These are phyloP conservation scores for Magnolia officinalis DNA, from an alignment of 164 flowering plant genomes.

Conservation along the genomic window DNA sequence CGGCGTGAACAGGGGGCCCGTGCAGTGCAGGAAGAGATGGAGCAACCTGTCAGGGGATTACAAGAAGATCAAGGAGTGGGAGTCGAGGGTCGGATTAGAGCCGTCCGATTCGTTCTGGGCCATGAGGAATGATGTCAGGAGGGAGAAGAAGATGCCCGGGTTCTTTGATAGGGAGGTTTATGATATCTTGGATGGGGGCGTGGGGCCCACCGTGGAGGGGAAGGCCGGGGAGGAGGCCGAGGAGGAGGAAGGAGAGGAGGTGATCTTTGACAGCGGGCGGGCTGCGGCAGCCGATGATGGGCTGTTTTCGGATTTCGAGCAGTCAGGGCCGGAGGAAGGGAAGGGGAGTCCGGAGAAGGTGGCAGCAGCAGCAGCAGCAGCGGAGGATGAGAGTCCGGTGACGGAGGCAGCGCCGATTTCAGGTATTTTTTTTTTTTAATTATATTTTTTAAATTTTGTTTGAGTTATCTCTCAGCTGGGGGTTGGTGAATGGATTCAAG, in stretches of 20 bases:
- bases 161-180: conserved; percentile 84
- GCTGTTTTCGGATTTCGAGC: conserved; percentile 62
- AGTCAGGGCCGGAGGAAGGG: conserved; percentile 29
- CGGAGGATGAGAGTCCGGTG: not conserved
- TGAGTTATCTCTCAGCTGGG: not conserved
- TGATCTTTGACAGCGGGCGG: conserved; percentile 58
- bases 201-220: not conserved
- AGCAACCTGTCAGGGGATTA: conserved; percentile 90
- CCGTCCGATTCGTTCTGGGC: conserved; percentile 69
- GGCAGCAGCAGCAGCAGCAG: not conserved
- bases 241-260: conserved; percentile 21
- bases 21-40: conserved; percentile 96
- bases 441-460: not conserved
- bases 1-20: conserved; percentile 86
- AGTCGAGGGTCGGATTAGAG: conserved; percentile 27
- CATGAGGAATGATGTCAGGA: conserved; percentile 79
- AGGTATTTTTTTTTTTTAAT: conserved; percentile 20
- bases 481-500: not conserved
- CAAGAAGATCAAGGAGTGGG: conserved; percentile 90
- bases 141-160: conserved; percentile 78
- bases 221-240: not conserved
- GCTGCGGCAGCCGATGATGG: conserved; percentile 64
- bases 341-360: conserved; percentile 29
- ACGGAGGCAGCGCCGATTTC: conserved; percentile 39
- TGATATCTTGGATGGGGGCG: conserved; percentile 47